Percentiles rank a stretch among this genome's conserved stretches.
Evolutionary conservation across 2,329 filamentous ascomycete genomes (phyloP).

Genomic region (Fusarium abutilonis): DNA sequence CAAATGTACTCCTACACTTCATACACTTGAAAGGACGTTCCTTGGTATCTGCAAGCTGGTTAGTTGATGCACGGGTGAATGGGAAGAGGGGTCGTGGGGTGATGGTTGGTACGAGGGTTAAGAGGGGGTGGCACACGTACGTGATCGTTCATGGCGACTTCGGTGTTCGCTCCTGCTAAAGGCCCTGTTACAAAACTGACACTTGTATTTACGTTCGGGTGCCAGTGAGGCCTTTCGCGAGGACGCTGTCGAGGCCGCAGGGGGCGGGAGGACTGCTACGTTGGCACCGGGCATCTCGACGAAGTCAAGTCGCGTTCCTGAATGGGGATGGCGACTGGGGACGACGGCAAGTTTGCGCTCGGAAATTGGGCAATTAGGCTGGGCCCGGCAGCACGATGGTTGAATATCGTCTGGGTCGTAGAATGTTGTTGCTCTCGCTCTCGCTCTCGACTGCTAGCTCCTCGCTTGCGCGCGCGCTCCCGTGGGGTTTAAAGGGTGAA

Average conservation of each 20-base stretch:
- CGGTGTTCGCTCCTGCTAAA: slow-evolving; percentile 98
- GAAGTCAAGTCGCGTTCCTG: slow-evolving; percentile 49
- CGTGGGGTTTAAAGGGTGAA: slow-evolving; percentile 78
- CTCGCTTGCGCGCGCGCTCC: slow-evolving; percentile 71
- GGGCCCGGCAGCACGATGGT: slow-evolving; percentile 62
- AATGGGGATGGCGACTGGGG: slow-evolving; percentile 37
- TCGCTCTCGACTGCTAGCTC: slow-evolving; percentile 54
- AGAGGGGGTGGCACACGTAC: slow-evolving; percentile 73
- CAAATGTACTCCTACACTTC: slow-evolving; percentile 98
- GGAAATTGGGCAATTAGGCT: slow-evolving; percentile 41
- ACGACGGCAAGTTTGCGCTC: slow-evolving; percentile 43
- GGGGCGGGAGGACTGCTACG: slow-evolving; percentile 71
- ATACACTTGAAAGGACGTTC: slow-evolving; percentile 98
- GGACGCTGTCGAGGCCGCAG: slow-evolving; percentile 73
- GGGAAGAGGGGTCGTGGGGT: slow-evolving; percentile 14
- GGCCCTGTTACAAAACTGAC: slow-evolving; percentile 96
- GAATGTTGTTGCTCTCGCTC: slow-evolving; percentile 47
- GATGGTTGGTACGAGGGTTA: slow-evolving; percentile 18
- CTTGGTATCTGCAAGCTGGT: slow-evolving; percentile 80
- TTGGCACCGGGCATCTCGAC: slow-evolving; percentile 75
- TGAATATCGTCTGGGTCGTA: slow-evolving; percentile 63
- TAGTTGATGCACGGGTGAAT: slow-evolving; percentile 36
- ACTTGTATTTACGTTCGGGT: slow-evolving; percentile 99
- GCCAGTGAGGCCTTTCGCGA: slow-evolving; percentile 79
- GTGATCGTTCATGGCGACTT: slow-evolving; percentile 95